phyloP scores from a whole-genome alignment of 345 rosid genomes.

The Camelina laxa region DNA sequence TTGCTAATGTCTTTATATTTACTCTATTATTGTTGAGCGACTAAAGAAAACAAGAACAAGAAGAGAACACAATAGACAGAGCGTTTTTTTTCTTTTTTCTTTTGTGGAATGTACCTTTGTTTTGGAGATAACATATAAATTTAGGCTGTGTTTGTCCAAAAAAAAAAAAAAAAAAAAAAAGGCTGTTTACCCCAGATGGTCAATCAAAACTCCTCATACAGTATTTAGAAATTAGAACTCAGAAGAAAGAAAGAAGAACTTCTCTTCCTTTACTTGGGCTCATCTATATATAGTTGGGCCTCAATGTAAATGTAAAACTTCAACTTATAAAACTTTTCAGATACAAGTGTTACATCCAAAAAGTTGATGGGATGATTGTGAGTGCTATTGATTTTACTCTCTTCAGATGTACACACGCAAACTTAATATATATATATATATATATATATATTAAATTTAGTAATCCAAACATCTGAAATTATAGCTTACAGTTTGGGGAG shows the following conservation, averaged over 20 bases:
- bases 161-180: no score
- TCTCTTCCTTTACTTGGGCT: not conserved
- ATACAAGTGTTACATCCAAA: not conserved
- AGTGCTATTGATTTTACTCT: no score
- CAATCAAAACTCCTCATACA: not conserved
- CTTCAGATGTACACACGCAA: no score
- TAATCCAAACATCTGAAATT: no score
- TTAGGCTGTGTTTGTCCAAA: no score
- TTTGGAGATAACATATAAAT: not conserved
- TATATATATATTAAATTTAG: no score
- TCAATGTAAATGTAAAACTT: not conserved
- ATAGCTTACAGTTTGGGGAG: no score
- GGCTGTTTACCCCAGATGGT: not conserved
- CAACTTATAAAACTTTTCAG: not conserved
- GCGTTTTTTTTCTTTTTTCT: not conserved
- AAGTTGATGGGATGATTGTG: not conserved
- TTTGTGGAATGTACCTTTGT: not conserved
- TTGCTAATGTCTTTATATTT: conserved; percentile 16
- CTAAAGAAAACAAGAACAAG: conserved; percentile 26
- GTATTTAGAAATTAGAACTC: no score
- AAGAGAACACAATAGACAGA: conserved; percentile 9
- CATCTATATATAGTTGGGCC: conserved; percentile 4
- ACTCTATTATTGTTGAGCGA: conserved; percentile 19
- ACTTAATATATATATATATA: no score
- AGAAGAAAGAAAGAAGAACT: not conserved